phyloP scores from a whole-genome alignment of 768 basidiomycete species.

The Suillus subaureus region DNA sequence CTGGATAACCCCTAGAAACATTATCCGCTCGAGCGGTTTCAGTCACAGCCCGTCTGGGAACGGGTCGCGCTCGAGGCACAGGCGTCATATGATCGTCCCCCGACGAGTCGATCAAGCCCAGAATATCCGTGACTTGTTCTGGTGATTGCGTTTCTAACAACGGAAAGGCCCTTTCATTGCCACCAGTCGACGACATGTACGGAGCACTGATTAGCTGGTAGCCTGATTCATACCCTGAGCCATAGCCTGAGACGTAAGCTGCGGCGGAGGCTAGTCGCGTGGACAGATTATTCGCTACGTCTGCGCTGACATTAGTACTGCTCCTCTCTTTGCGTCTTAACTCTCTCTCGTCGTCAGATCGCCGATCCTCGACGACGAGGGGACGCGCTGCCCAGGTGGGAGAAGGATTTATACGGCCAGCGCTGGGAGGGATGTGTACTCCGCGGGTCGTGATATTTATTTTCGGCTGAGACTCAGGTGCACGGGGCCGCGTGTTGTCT shows the following conservation, averaged over 20 bases:
- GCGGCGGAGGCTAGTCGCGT: conserved; percentile 35
- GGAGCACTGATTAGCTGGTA: conserved; percentile 25
- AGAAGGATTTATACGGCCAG: conserved; percentile 34
- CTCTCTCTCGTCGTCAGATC: conserved; percentile 34
- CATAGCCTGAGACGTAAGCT: conserved; percentile 39
- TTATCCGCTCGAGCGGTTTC: conserved; percentile 19
- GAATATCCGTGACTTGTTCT: conserved; percentile 23
- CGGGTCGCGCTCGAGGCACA: conserved; percentile 20
- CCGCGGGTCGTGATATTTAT: conserved; percentile 14
- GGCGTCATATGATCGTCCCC: conserved; percentile 32
- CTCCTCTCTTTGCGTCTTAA: conserved; percentile 16
- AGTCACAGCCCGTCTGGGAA: conserved; percentile 26
- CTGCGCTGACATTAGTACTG: background rate
- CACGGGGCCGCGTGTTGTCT: conserved; percentile 17
- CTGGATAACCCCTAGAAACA: conserved; percentile 15
- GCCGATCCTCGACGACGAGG: conserved; percentile 30
- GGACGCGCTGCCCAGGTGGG: conserved; percentile 34
- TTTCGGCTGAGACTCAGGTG: conserved; percentile 12
- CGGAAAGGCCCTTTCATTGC: conserved; percentile 30
- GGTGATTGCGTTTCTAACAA: conserved; percentile 28
- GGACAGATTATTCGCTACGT: conserved; percentile 11
- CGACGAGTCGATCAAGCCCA: conserved; percentile 29
- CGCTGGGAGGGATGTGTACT: conserved; percentile 35
- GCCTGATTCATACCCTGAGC: conserved; percentile 36
- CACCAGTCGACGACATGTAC: conserved; percentile 23